A percentile compares a stretch with the other conserved stretches of the same genome.
These are phyloP conservation scores for Gigaspora rosea DNA, from an alignment of 192 early-diverging fungal species.

Conservation along the genomic window DNA sequence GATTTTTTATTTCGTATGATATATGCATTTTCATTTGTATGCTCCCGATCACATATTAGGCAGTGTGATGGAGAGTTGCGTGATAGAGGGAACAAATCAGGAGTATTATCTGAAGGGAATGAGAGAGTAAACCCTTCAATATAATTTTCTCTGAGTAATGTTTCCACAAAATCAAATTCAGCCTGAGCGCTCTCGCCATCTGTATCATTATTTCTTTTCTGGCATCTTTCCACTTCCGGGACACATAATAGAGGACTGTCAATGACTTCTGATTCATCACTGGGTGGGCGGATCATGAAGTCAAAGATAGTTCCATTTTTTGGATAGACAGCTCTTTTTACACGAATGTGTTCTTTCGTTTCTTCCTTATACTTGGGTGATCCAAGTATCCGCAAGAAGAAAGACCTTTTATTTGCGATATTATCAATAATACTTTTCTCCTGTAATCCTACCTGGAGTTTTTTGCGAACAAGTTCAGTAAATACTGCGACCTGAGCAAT, in stretches of 20 bases:
- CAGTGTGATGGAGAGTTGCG: neutral
- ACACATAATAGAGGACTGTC: neutral
- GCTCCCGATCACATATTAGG: conserved; percentile 3
- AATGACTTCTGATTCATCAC: no score
- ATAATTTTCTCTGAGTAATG: neutral
- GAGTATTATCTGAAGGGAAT: neutral
- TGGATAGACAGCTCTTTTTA: neutral
- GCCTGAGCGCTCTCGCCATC: neutral
- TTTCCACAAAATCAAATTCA: conserved; percentile 7
- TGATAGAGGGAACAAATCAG: neutral
- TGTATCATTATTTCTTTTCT: neutral
- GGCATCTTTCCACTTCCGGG: no score
- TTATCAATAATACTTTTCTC: conserved; percentile 18
- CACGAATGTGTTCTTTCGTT: neutral
- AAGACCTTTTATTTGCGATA: conserved; percentile 19
- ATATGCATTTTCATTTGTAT: neutral
- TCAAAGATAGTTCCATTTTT: neutral
- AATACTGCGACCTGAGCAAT: neutral
- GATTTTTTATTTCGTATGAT: conserved; percentile 7
- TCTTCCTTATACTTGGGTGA: neutral
- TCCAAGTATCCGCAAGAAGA: conserved; percentile 12
- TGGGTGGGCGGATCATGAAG: neutral
- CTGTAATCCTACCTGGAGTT: conserved; percentile 8
- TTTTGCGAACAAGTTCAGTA: conserved; percentile 19
- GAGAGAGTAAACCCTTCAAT: neutral